Evolutionary conservation across 1,139 yeast genomes (phyloP).

Genomic region (Taiozyma sp.): DNA sequence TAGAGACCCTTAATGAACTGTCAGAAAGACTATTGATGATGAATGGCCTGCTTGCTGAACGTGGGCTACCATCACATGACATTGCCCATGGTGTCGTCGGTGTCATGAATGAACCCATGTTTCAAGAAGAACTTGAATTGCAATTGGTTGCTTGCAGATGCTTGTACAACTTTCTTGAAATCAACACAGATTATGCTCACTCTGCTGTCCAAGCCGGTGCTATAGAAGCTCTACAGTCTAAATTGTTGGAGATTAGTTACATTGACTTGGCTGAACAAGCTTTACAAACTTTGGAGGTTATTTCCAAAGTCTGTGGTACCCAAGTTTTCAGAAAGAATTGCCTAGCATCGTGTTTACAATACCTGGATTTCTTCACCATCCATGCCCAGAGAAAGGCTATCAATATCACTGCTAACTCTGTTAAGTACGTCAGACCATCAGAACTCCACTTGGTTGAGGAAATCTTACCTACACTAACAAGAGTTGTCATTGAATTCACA

Average conservation of each 20-base stretch:
- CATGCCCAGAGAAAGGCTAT: conserved; percentile 88
- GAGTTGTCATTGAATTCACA: conserved; percentile 50
- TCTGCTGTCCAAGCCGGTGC: conserved; percentile 64
- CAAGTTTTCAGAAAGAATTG: conserved; percentile 56
- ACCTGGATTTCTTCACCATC: conserved; percentile 80
- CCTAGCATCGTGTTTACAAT: conserved; percentile 60
- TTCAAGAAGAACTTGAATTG: conserved; percentile 67
- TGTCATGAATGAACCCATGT: conserved; percentile 52
- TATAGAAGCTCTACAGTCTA: conserved; percentile 59
- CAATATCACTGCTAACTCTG: conserved; percentile 71
- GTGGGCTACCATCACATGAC: conserved; percentile 56
- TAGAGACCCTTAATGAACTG: conserved; percentile 59
- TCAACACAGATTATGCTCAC: conserved; percentile 59
- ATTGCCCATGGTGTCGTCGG: conserved; percentile 51
- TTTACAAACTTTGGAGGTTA: conserved; percentile 66
- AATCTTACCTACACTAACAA: conserved; percentile 56
- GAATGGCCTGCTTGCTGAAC: conserved; percentile 57
- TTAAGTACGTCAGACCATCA: conserved; percentile 27
- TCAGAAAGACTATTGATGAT: conserved; percentile 63
- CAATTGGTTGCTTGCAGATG: conserved; percentile 85
- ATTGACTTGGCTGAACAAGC: conserved; percentile 95
- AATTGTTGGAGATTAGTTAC: conserved; percentile 68
- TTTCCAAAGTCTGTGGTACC: conserved; percentile 50
- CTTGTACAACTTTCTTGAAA: conserved; percentile 75
- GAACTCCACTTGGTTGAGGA: conserved; percentile 34